phyloP scores from a whole-genome alignment of 2,329 filamentous ascomycete genomes.

The Coniochaeta pulveracea region DNA sequence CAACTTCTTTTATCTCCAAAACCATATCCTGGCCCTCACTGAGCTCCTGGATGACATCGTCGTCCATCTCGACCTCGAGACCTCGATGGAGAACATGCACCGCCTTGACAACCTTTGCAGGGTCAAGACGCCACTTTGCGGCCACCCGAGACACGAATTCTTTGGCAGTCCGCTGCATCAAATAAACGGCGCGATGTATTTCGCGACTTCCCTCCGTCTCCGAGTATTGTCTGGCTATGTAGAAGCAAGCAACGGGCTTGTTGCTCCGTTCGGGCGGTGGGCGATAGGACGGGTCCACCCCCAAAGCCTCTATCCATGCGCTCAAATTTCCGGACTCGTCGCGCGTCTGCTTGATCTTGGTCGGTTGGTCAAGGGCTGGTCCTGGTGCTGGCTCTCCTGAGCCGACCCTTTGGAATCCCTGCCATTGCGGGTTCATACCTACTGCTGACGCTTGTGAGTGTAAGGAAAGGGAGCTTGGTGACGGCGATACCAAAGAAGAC shows the following conservation, averaged over 20 bases:
- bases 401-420: conserved; percentile 42
- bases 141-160: conserved; percentile 66
- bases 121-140: conserved; percentile 70
- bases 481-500: conserved; percentile 54
- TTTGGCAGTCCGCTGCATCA: conserved; percentile 62
- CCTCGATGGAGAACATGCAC: conserved; percentile 64
- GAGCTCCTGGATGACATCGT: conserved; percentile 75
- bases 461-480: conserved; percentile 53
- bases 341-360: conserved; percentile 33
- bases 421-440: conserved; percentile 37
- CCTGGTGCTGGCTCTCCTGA: conserved; percentile 38
- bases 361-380: conserved; percentile 40
- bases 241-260: conserved; percentile 81
- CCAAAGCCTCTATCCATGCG: conserved; percentile 83
- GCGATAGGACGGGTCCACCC: conserved; percentile 77
- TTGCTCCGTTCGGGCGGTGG: conserved; percentile 61
- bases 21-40: conserved; percentile 89
- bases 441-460: conserved; percentile 41
- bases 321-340: conserved; percentile 56
- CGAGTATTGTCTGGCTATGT: conserved; percentile 50
- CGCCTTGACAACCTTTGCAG: conserved; percentile 56
- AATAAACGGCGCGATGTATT: conserved; percentile 76
- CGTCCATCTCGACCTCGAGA: conserved; percentile 76
- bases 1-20: conserved; percentile 48
- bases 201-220: conserved; percentile 37